A percentile compares a stretch with the other conserved stretches of the same genome.
phyloP scores from a whole-genome alignment of 495 filamentous ascomycete genomes.

The Xylaria nigripes region DNA sequence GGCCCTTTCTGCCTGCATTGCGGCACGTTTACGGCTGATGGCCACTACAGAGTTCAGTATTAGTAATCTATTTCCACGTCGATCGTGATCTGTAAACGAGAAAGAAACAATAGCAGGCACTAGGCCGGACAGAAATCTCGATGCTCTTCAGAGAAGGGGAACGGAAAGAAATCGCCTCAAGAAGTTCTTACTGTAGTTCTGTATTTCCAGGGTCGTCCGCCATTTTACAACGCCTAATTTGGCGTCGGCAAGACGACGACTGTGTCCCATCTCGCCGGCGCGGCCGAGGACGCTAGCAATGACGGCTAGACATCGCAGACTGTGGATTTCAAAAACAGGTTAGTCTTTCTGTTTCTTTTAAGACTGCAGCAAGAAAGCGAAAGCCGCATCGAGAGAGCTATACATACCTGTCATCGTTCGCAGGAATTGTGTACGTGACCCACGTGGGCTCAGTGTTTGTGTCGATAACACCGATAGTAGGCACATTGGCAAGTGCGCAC shows the following conservation, averaged over 20 bases:
- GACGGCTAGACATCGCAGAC: conserved; percentile 68
- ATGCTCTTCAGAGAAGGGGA: background rate
- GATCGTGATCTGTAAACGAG: background rate
- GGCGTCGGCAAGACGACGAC: conserved; percentile 53
- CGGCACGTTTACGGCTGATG: background rate
- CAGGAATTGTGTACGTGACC: conserved; percentile 94
- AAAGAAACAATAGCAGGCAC: background rate
- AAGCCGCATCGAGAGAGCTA: background rate
- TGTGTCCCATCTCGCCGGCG: conserved; percentile 72
- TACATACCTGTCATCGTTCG: conserved; percentile 83
- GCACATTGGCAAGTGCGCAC: conserved; percentile 77
- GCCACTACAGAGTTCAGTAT: background rate
- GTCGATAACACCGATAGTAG: conserved; percentile 91
- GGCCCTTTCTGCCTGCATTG: background rate
- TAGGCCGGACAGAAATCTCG: background rate
- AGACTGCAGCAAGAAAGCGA: background rate
- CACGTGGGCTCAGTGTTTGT: conserved; percentile 87
- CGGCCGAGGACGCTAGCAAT: conserved; percentile 80
- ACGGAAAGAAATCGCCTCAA: background rate
- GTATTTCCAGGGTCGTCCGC: conserved; percentile 36
- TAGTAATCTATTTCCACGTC: background rate
- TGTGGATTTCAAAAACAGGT: conserved; percentile 24
- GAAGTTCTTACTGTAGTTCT: conserved; percentile 16
- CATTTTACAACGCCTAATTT: conserved; percentile 51
- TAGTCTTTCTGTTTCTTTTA: background rate